Base-by-base conservation (phyloP, 345 rosid genomes). In the Eucalyptus cloeziana region DNA sequence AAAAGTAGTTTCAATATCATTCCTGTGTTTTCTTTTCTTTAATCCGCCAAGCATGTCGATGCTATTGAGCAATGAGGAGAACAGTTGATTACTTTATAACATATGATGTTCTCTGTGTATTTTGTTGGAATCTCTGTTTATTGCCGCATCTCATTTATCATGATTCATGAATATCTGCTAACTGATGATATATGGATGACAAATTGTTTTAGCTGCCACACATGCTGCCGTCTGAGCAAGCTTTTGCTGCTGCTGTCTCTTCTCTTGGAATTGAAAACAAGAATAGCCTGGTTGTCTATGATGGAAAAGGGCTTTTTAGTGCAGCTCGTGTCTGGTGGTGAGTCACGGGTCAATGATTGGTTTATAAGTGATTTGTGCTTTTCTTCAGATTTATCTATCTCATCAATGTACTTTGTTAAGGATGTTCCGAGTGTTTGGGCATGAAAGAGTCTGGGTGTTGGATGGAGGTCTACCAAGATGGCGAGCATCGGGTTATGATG, bases 251-350 rank as follows among this genome's bases (percentile, higher is more conserved):
- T 67, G 99, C 98, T 89, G 98, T 92, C 86, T 97, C 99, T 90
- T 96, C 99, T 89, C 99, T 98, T 90, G 99, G 98, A 86, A 96
- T 98, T 80, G 93, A 95, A 44, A 98, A 98, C 92, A 95, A 96
- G 54, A 97, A 98, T 90, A 98, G 95, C 58, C 86, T 98, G 54
- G 97, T 98, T 91, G 99, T 98, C 91, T 98, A 98, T 91, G 99
- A 98, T 94, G 99, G 98, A 86, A 97, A 97, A 93, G 99, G 99
- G 44, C 91, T 97, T 91, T 98, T 96, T 89, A 97, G 99, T 91
- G 99, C 99, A 85, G 98, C 99, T 89, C 99, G 99, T 89, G 99
- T 97, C 86, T 97, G 99, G 99, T 98, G 99, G 99, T 98, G 92
- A 93, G 99, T 93, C 51, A 21, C n/a, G 22, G 76, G 49, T 51